phyloP scores from a whole-genome alignment of 73 alveolate genomes.

The Paramecium caudatum region DNA sequence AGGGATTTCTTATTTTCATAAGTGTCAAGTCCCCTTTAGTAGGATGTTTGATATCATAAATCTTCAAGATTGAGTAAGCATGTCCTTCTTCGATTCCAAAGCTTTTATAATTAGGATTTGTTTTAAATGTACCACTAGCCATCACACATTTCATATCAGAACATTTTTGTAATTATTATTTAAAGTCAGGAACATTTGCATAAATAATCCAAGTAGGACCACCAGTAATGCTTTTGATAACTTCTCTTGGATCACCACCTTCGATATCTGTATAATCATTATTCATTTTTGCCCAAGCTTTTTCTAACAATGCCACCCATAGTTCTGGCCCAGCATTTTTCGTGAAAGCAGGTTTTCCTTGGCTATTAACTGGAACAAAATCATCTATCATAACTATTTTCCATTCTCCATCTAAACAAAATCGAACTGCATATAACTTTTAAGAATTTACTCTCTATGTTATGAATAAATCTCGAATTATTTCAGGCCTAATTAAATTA shows the following conservation, averaged over 20 bases:
- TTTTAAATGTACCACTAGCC: slow-evolving; percentile 70
- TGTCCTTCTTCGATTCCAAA: slow-evolving; percentile 36
- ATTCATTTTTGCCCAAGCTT: slow-evolving; percentile 89
- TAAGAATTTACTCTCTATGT: slow-evolving; percentile 82
- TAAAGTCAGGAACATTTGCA: slow-evolving; percentile 86
- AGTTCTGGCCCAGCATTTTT: slow-evolving; percentile 83
- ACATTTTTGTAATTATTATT: slow-evolving; percentile 76
- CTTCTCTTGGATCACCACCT: slow-evolving; percentile 92
- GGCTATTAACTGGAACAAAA: slow-evolving; percentile 87
- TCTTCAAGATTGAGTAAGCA: not conserved
- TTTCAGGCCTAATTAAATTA: slow-evolving; percentile 81
- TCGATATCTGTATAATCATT: slow-evolving; percentile 91
- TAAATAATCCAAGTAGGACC: slow-evolving; percentile 91
- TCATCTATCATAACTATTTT: slow-evolving; percentile 90
- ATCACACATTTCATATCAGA: not conserved
- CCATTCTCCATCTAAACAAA: slow-evolving; percentile 90
- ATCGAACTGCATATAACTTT: slow-evolving; percentile 90
- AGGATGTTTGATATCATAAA: slow-evolving; percentile 22
- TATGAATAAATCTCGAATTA: slow-evolving; percentile 74
- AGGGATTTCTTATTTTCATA: slow-evolving; percentile 81
- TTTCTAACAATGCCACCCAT: slow-evolving; percentile 88
- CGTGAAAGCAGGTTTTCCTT: slow-evolving; percentile 87
- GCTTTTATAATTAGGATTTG: slow-evolving; percentile 79
- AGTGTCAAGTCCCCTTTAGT: not conserved
- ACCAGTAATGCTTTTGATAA: slow-evolving; percentile 92